Evolutionary conservation across 306 rosid species (phyloP).

Genomic region (Fragaria vesca): DNA sequence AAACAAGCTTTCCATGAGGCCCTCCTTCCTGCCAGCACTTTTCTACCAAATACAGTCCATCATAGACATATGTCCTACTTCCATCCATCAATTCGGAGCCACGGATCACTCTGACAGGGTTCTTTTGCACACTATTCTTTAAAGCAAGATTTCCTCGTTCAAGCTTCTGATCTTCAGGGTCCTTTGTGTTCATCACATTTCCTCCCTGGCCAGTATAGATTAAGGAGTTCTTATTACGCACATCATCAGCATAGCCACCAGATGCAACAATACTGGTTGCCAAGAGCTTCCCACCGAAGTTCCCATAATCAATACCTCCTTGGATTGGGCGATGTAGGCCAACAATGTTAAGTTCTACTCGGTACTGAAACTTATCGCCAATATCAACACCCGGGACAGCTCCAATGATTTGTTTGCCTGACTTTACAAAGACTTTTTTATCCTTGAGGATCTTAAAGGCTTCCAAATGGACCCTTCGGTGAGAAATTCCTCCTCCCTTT

Average conservation of each 20-base stretch:
- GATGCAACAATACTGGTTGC: constrained; percentile 86
- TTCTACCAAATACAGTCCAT: constrained; percentile 68
- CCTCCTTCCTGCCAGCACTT: not conserved
- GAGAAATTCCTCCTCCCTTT: constrained; percentile 28
- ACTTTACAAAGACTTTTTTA: constrained; percentile 26
- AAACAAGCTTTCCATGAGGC: constrained; percentile 20
- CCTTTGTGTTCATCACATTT: constrained; percentile 55
- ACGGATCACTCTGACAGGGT: constrained; percentile 85
- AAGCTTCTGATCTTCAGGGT: constrained; percentile 89
- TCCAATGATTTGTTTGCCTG: constrained; percentile 61
- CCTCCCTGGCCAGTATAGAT: constrained; percentile 85
- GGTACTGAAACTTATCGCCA: constrained; percentile 38
- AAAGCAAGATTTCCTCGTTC: constrained; percentile 82
- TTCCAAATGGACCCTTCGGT: constrained; percentile 50
- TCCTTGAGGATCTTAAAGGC: constrained; percentile 61
- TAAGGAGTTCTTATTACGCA: constrained; percentile 63
- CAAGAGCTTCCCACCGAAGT: constrained; percentile 43
- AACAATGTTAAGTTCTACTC: too few relatives aligned
- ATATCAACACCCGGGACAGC: constrained; percentile 81
- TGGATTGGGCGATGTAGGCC: too few relatives aligned
- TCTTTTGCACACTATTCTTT: constrained; percentile 64
- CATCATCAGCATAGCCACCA: constrained; percentile 69
- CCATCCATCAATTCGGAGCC: constrained; percentile 60
- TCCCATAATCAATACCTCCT: constrained; percentile 52
- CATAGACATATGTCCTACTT: constrained; percentile 65